Base-by-base conservation (phyloP, 2,329 filamentous ascomycete species). In the Herpotrichia juniperi region DNA sequence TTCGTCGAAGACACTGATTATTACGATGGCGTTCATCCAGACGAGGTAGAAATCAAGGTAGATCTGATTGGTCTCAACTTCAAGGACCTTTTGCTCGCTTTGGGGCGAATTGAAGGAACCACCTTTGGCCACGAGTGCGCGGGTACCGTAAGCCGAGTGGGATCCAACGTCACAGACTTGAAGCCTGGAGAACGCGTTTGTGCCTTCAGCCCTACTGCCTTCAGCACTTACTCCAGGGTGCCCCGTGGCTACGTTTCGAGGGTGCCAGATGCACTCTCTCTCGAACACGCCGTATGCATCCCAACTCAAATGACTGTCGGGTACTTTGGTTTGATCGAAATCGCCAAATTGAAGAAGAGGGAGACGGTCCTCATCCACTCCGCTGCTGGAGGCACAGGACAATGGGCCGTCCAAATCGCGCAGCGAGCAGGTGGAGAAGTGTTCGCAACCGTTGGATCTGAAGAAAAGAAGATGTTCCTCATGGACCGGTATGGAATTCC, bases 351-450 rank as follows among this genome's bases (percentile, higher is more conserved):
- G 21, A 8, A 17, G 11, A 45, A 44, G 9, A 46, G 53, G 11
- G 50, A 58, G 30, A 11, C 21, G 1, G 53, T 73, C 12, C 57
- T 73, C 11, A 68, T 73, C 24, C 61, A 64, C 28, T 24, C 55
- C 4, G 63, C 54, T 3, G 31, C 45, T 17, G 56, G 62, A n/a
- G 54, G 52, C 8, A 42, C 56, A 4, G 61, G 61, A 2, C 53
- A 59, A 43, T 42, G 50, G 14, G 54, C 55, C n/a, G 51, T 63
- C 10, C 50, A 52, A 30, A 21, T 62, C 21, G 53, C 57, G 6
- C 34, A 48, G 31, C n/a, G 19, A 2, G 16, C 44, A 7, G 58
- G 56, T 3, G 57, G 50, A 2, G 51, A 50, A 10, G 42, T 64
- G 17, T 53, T 55, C 25, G 55, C 49, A 6, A 62, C 64, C 3